Conservation (phyloP, 2,329 filamentous ascomycete genomes). For the Aspergillus sp. region DNA sequence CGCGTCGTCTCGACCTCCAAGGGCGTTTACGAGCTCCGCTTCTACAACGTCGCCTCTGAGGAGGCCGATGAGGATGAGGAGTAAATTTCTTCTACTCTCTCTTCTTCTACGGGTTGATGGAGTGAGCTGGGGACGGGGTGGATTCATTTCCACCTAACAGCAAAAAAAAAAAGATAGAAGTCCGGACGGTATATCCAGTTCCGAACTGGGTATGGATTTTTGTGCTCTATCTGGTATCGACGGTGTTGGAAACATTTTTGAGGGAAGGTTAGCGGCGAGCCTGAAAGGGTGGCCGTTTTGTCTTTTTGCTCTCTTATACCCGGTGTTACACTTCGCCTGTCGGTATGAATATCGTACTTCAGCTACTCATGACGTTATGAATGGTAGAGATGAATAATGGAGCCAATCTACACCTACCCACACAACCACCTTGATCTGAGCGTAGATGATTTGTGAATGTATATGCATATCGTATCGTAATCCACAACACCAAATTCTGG, state of each 20-base stretch:
- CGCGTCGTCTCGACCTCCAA: constrained; percentile 97
- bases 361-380: constrained; percentile 33
- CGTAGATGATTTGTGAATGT: neutral
- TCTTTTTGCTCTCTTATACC: neutral
- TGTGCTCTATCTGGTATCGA: neutral
- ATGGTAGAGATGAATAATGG: constrained; percentile 31
- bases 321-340: neutral
- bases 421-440: neutral
- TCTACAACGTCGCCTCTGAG: constrained; percentile 99
- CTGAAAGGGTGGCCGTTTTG: constrained; percentile 3
- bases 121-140: neutral
- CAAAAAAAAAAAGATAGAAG: constrained; percentile 1
- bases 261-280: neutral
- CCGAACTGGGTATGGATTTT: neutral
- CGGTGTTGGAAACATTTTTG: neutral
- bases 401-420: constrained; percentile 20
- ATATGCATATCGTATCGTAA: neutral
- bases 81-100: constrained; percentile 56
- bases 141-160: neutral
- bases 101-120: neutral
- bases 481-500: neutral
- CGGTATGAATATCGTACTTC: constrained; percentile 7
- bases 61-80: constrained; percentile 98
- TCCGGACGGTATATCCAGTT: neutral
- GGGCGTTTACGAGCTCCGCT: constrained; percentile 99